Percentiles rank a stretch among this genome's conserved stretches.
phyloP scores from a whole-genome alignment of 192 early-diverging fungal species.

The Umbelopsis isabellina region DNA sequence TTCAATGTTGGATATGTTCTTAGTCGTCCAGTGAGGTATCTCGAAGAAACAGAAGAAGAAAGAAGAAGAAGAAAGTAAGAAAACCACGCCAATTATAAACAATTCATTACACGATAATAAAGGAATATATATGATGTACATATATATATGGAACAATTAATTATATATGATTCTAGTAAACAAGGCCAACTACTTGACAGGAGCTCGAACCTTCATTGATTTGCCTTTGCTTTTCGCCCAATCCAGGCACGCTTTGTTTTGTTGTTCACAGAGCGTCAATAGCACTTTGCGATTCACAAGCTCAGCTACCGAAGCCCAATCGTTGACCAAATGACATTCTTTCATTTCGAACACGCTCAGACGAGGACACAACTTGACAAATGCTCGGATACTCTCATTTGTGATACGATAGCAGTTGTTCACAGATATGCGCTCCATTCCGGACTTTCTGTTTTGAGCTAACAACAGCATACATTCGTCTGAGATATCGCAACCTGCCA shows the following conservation, averaged over 20 bases:
- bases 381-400: slow-evolving; percentile 44
- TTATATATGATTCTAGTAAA: background rate
- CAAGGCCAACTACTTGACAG: slow-evolving; percentile 36
- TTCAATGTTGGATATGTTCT: too few species aligned
- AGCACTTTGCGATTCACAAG: slow-evolving; percentile 48
- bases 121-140: slow-evolving; percentile 10
- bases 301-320: slow-evolving; percentile 51
- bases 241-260: slow-evolving; percentile 43
- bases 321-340: slow-evolving; percentile 50
- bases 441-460: slow-evolving; percentile 37
- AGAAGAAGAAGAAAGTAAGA: too few species aligned
- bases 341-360: slow-evolving; percentile 57
- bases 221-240: slow-evolving; percentile 45
- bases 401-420: slow-evolving; percentile 50
- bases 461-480: slow-evolving; percentile 51
- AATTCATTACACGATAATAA: slow-evolving; percentile 11
- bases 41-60: too few species aligned
- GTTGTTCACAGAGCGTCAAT: slow-evolving; percentile 49
- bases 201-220: slow-evolving; percentile 44
- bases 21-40: too few species aligned
- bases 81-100: background rate
- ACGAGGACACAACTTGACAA: slow-evolving; percentile 49
- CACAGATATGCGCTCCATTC: slow-evolving; percentile 49
- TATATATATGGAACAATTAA: background rate
- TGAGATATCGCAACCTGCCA: slow-evolving; percentile 53